Evolutionary conservation across 2,329 filamentous ascomycete species (phyloP), one percentile per base, ranked within the genome.

Genomic region (Aspergillus eucalypticola): DNA sequence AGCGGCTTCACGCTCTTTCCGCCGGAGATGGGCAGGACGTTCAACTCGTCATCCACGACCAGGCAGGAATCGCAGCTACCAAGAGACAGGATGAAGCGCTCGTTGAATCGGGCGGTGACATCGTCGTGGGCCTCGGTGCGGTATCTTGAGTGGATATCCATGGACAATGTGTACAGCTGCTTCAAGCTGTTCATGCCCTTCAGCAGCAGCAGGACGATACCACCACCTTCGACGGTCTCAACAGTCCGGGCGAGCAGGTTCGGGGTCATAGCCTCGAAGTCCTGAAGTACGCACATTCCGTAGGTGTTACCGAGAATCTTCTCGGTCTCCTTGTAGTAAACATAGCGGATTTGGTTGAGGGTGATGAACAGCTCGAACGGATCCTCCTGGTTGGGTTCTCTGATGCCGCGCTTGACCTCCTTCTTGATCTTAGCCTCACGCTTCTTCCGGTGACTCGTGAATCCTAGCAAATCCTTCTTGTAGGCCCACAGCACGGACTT

Each of bases 291-390:
- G 76, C 92, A 97, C 91, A 97, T 97, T 74, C 94, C 94, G 74
- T 95, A 99, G 46, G 95, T 99, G 76, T 98, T 96, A 75, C 95
- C 95, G 59, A 98, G 79, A 73, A 99, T 97, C 83, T 97, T 98
- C 72, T 99, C 95, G 27, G 95, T 98, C 81, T 99, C 95, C 80
- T 99, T 99, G 83, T 99, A 99, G 84, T 96, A 99, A 60, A 95
- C 92, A 85, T 99, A 99, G 77, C 95, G 90, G 75, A 99, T 96
- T 77, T 97, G 92, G 81, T 98, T 91, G 59, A 96, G 88, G 60
- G 92, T 95, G 69, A 98, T 90, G 79, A 98, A 99, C 57, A 98
- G 86, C 79, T 99, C 95, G 81, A 99, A 99, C 0, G 95, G 90
- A 74, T 99, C 95, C 74, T 96, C 92, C 57, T 88, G 86, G 76